Percentiles rank a stretch among this genome's conserved stretches.
These are phyloP conservation scores for Taxillus chinensis DNA, from an alignment of 164 flowering plant species.

Conservation along the genomic window DNA sequence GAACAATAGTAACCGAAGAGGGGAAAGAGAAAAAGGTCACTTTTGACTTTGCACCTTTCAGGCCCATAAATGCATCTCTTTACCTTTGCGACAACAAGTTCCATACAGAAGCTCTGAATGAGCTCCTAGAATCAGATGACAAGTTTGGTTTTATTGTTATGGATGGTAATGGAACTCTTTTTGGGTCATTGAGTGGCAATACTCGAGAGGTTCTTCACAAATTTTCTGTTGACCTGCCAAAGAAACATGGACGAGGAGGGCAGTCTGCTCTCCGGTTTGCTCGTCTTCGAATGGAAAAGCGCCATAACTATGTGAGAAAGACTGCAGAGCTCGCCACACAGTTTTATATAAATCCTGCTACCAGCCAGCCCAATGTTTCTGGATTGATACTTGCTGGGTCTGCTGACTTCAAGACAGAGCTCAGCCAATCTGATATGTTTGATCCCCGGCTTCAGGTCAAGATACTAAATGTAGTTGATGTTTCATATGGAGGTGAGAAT, in stretches of 20 bases:
- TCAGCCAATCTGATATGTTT: slow-evolving; percentile 6
- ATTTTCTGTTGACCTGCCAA: slow-evolving; percentile 3
- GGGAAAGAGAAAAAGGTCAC: slow-evolving; percentile 6
- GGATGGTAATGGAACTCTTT: slow-evolving; percentile 3
- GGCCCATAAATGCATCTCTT: slow-evolving; percentile 2
- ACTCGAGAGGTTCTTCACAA: slow-evolving; percentile 1
- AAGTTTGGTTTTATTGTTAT: slow-evolving; percentile 2
- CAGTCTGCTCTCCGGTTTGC: slow-evolving; percentile 6
- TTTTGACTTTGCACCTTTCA: slow-evolving; percentile 3
- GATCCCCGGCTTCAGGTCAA: slow-evolving; percentile 7
- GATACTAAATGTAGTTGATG: slow-evolving; percentile 6
- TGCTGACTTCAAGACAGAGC: slow-evolving; percentile 3
- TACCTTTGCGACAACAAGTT: slow-evolving; percentile 3
- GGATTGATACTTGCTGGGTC: slow-evolving; percentile 6
- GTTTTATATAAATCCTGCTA: slow-evolving; percentile 4
- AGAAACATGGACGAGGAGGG: slow-evolving; percentile 8
- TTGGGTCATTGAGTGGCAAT: slow-evolving; percentile 3
- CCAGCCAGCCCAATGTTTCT: slow-evolving; percentile 5
- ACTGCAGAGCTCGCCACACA: slow-evolving; percentile 4
- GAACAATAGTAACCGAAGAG: slow-evolving; percentile 5
- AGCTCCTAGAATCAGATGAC: slow-evolving; percentile 1
- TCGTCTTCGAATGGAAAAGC: slow-evolving; percentile 6
- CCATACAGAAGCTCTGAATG: slow-evolving; percentile 1
- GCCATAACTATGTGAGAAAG: slow-evolving; percentile 5
- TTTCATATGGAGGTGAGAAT: slow-evolving; percentile 4